Base-by-base conservation (phyloP, 768 basidiomycete species). In the Rhodotorula paludigena region DNA sequence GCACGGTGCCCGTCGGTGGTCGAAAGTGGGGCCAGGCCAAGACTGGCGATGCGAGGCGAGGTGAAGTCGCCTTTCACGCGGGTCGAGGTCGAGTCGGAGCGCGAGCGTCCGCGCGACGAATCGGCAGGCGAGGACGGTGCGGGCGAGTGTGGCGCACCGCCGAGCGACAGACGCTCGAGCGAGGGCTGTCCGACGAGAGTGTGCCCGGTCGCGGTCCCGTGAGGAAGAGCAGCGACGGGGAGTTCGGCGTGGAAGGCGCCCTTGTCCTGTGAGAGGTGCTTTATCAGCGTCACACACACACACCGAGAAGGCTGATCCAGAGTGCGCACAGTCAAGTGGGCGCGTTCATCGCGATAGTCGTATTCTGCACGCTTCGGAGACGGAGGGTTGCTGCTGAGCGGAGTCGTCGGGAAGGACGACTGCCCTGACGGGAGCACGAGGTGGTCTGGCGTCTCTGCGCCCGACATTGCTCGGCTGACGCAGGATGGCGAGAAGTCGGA, bases 181-280 rank as follows among this genome's bases (percentile, higher is more conserved):
- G 64, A 66, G 1, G 60, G 61, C 12, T 53, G 44, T 5, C 55
- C 58, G 18, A 30, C 11, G 21, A 48, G 30, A 11, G 45, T 12
- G 23, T 35, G 41, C 2, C 45, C 23, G 32, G 28, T 20, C 1
- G 38, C 16, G 41, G 18, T 6, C 25, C 38, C 5, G 38, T 14
- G 25, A 39, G 23, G 54, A 55, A 23, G 57, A 9, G 69, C 62
- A 12, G 59, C 62, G 30, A 60, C n/a, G 16, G 64, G 70, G 5
- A 72, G 59, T 35, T 72, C 70, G 2, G 62, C 56, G 10, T 56
- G 63, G 57, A 72, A 72, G 11, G 71, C 63, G 25, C 56, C 56
- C 2, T 48, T 57, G 52, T 72, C 71, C 68, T 69, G 57, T 8
- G 41, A 8, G 52, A 0, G 12, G 23, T 3, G 20, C 7, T 3